Evolutionary conservation across 2,329 filamentous ascomycete species (phyloP), one percentile per base, ranked within the genome.

Genomic region (Fusarium haematococcum): DNA sequence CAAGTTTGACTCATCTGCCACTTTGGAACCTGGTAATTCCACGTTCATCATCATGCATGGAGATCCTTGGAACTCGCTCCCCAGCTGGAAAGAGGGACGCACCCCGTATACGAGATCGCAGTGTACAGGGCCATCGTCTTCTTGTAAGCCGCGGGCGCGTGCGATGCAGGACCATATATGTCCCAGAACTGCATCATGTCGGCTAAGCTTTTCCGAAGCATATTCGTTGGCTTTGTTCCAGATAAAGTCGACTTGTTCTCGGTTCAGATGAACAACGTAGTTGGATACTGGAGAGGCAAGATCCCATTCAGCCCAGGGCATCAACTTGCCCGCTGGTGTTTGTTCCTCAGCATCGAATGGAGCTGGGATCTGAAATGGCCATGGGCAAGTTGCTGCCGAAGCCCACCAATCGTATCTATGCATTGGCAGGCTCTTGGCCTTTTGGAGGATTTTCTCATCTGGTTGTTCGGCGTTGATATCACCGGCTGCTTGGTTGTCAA

Each of bases 301-400:
- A 56, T 80, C 66, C 78, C 78, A 80, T 11, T 79, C 68, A 0
- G n/a, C 13, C 78, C 78, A 79, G 1, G 78, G 78, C 74, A 79
- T 79, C 2, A 35, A 5, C 4, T 66, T 61, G 1, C 74, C 76
- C 2, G 23, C 62, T 0, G 74, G 65, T n/a, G 52, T 6, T 2
- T 73, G 37, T 1, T 67, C 23, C 0, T 63, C 27, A 1, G 43
- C 30, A 9, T 70, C 6, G n/a, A 78, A 79, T 1, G 41, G 52
- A 1, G 32, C 13, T 0, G 71, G 73, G 0, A 73, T 45, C 2
- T 45, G 32, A 1, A 64, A 50, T 1, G 75, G 67, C 73, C 75
- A 77, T 7, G 76, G 75, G 14, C 68, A 68, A 1, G 52, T 35
- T 5, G 48, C 20, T 0, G 63, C 50, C 4, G 71, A 50, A 18